Evolutionary conservation across 345 rosid species (phyloP), one percentile per base, ranked within the genome.

Genomic region (Euphorbia peplus): DNA sequence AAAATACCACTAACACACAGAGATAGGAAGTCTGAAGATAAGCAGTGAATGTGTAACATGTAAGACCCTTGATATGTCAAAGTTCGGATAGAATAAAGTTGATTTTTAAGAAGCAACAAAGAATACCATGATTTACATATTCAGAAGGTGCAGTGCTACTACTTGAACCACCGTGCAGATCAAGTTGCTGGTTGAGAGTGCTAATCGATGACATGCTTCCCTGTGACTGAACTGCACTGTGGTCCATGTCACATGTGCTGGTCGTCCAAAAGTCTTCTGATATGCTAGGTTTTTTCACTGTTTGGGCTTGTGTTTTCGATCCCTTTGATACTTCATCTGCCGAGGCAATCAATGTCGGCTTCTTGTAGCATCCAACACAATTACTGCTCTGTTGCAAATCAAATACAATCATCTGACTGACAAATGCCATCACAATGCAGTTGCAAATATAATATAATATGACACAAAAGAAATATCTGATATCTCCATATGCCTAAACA

Each of bases 301-400:
- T 21, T 50, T n/a, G 53, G 24, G 53, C 59, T 56, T 22, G 65
- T 26, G 22, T 58, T 29, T 57, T 47, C 24, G 54, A 29, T 22
- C 51, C 65, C 59, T 63, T 69, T 35, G 78, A 58, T 19, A 18
- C 53, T 24, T 63, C 48, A 72, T 48, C 61, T 58, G 35, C 30
- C n/a, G 61, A 63, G 39, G 42, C 54, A 62, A 62, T 56, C 39
- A 64, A 58, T 24, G 24, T 25, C 54, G 78, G 78, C 44, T 75
- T 75, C 35, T 41, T 50, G 52, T 37, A 48, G 73, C 73, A 48
- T 69, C 78, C 73, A 75, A 75, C 61, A 75, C 78, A 75, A 39
- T 64, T 77, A 83, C 93, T 88, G 93, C 82, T 82, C 93, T 88
- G 93, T 90, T 84, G 73, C 96, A 85, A 90, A 85, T 72, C 68